These are phyloP conservation scores for Ascoidea tarda DNA, from an alignment of 805 yeast genomes.

Conservation along the genomic window DNA sequence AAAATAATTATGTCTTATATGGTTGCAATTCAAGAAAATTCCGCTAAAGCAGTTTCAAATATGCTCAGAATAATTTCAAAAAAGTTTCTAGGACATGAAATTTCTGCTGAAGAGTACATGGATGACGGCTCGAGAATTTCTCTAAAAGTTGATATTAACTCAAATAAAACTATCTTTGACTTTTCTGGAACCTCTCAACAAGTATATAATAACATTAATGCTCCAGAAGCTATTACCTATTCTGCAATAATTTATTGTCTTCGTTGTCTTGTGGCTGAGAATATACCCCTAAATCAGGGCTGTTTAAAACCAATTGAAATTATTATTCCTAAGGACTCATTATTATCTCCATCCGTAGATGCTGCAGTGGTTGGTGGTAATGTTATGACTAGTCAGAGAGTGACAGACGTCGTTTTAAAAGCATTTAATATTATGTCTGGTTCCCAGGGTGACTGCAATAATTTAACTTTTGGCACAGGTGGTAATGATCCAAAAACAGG, in stretches of 20 bases:
- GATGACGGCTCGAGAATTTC: conserved; percentile 70
- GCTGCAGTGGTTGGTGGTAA: conserved; percentile 95
- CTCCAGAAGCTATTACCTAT: conserved; percentile 81
- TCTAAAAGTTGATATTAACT: conserved; percentile 35
- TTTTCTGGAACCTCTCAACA: conserved; percentile 82
- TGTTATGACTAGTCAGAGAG: conserved; percentile 87
- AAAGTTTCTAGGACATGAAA: conserved; percentile 23
- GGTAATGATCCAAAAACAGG: conserved; percentile 38
- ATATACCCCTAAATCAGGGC: conserved; percentile 90
- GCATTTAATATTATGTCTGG: conserved; percentile 88
- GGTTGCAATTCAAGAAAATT: conserved; percentile 72
- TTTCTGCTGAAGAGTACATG: conserved; percentile 51
- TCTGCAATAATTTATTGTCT: conserved; percentile 83
- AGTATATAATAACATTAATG: conserved; percentile 80
- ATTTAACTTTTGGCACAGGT: conserved; percentile 75
- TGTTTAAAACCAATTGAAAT: conserved; percentile 71
- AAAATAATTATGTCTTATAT: conserved; percentile 54
- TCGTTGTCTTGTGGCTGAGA: conserved; percentile 71
- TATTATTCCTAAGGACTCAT: conserved; percentile 42
- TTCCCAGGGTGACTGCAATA: conserved; percentile 93
- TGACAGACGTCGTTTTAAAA: conserved; percentile 77
- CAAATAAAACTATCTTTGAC: conserved; percentile 55
- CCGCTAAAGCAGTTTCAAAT: conserved; percentile 53
- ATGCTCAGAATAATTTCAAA: conserved; percentile 31
- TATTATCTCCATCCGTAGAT: conserved; percentile 63